Conservation (phyloP, 164 flowering plant genomes). For the Tinospora cordifolia region DNA sequence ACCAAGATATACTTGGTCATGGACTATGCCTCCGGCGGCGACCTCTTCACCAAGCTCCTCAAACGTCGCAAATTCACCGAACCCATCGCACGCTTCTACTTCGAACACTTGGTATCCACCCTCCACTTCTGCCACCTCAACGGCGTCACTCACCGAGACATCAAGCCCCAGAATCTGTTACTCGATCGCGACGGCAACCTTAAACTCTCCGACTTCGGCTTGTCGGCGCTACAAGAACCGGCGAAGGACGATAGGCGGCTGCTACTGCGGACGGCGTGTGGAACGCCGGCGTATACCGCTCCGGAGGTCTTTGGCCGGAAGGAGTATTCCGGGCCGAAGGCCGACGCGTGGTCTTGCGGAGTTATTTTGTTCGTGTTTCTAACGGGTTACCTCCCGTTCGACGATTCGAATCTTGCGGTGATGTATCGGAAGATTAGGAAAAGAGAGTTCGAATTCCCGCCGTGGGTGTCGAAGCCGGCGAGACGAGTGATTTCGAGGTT, state of each 20-base stretch:
- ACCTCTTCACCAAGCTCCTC: constrained; percentile 39
- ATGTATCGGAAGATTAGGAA: constrained; percentile 51
- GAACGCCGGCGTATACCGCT: constrained; percentile 75
- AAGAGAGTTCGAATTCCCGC: constrained; percentile 43
- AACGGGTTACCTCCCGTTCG: constrained; percentile 54
- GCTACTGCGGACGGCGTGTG: constrained; percentile 59
- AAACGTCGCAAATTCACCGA: constrained; percentile 41
- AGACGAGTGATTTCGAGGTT: constrained; percentile 32
- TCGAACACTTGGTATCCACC: constrained; percentile 63
- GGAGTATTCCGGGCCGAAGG: constrained; percentile 57
- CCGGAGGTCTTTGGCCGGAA: constrained; percentile 50
- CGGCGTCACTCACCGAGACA: constrained; percentile 69
- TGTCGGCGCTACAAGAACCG: constrained; percentile 52
- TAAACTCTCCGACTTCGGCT: constrained; percentile 72
- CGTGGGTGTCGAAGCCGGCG: constrained; percentile 39
- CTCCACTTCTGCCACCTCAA: constrained; percentile 53
- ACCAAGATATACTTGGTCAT: constrained; percentile 63
- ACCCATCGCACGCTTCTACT: constrained; percentile 38
- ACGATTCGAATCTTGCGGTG: constrained; percentile 40
- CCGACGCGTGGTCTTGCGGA: constrained; percentile 87
- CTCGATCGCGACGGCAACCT: constrained; percentile 46
- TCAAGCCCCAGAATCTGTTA: constrained; percentile 72
- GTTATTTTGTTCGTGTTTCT: constrained; percentile 50
- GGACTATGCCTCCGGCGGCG: constrained; percentile 69
- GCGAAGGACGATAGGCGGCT: constrained; percentile 29